phyloP scores from a whole-genome alignment of 2,329 filamentous ascomycete species.

The Hymenoscyphus repandus region DNA sequence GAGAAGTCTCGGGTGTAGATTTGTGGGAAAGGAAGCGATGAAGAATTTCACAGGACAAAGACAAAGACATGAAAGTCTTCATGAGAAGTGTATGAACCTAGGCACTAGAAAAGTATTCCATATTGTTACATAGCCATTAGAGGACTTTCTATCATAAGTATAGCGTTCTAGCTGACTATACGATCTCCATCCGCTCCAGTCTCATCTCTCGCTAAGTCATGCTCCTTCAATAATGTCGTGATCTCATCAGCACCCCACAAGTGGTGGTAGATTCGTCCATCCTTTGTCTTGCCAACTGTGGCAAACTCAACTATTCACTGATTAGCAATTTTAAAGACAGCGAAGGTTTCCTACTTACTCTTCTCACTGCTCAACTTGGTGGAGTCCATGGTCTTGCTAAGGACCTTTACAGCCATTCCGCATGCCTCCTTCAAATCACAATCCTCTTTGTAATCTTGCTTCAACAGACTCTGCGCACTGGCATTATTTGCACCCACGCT shows the following conservation, averaged over 20 bases:
- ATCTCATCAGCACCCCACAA: slow-evolving; percentile 98
- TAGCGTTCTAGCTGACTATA: slow-evolving; percentile 26
- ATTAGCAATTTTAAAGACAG: slow-evolving; percentile 15
- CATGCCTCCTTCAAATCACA: slow-evolving; percentile 95
- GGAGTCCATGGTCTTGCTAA: slow-evolving; percentile 99
- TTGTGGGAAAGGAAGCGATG: not conserved
- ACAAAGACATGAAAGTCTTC: not conserved
- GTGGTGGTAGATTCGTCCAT: slow-evolving; percentile 96
- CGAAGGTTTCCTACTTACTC: slow-evolving; percentile 55
- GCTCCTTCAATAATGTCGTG: slow-evolving; percentile 86
- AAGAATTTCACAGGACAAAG: not conserved
- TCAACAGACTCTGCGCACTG: slow-evolving; percentile 90
- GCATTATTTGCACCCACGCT: slow-evolving; percentile 98
- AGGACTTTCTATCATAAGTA: slow-evolving; percentile 8
- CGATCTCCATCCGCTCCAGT: slow-evolving; percentile 28
- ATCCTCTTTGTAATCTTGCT: slow-evolving; percentile 99
- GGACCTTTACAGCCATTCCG: slow-evolving; percentile 93
- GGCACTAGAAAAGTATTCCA: slow-evolving; percentile 15
- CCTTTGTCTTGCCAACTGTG: slow-evolving; percentile 90
- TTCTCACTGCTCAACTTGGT: slow-evolving; percentile 99
- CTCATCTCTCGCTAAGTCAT: slow-evolving; percentile 86
- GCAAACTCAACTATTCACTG: slow-evolving; percentile 79
- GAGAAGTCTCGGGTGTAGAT: not conserved
- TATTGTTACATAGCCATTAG: slow-evolving; percentile 26
- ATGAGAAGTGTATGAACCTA: slow-evolving; percentile 1